Evolutionary conservation across 176 grass and related monocot genomes (phyloP).

Genomic region (Ampelocalamus luodianensis): DNA sequence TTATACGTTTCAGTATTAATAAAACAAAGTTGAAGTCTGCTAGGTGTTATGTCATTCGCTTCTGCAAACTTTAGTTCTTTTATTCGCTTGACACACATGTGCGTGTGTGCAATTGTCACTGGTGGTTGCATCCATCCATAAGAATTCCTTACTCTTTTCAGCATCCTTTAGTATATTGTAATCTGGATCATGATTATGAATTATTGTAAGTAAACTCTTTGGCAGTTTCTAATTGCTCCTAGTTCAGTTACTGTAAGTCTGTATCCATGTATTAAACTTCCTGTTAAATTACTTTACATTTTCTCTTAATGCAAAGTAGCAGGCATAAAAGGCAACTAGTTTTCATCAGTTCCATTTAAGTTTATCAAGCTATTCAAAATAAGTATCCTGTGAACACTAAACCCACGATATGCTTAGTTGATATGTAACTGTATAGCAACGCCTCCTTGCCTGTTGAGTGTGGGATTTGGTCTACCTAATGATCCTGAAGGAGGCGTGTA

Average conservation of each 20-base stretch:
- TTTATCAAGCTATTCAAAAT: neutral
- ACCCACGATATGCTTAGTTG: neutral
- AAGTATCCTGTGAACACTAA: neutral
- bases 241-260: neutral
- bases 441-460: neutral
- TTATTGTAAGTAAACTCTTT: conserved; percentile 6
- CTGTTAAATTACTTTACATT: neutral
- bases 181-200: conserved; percentile 16
- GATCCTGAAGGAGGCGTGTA: neutral
- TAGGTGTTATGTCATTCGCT: neutral
- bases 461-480: neutral
- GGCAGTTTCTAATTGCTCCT: neutral
- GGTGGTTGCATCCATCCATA: neutral
- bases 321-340: neutral
- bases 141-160: neutral
- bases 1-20: neutral
- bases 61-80: conserved; percentile 1
- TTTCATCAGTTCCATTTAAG: neutral
- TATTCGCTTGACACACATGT: neutral
- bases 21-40: neutral
- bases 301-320: neutral
- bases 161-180: neutral
- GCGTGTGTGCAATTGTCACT: neutral
- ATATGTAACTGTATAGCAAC: neutral
- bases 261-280: neutral